Evolutionary conservation across 352 stramenopile species (phyloP), one percentile per base, ranked within the genome.

Genomic region (Phytophthora sojae): DNA sequence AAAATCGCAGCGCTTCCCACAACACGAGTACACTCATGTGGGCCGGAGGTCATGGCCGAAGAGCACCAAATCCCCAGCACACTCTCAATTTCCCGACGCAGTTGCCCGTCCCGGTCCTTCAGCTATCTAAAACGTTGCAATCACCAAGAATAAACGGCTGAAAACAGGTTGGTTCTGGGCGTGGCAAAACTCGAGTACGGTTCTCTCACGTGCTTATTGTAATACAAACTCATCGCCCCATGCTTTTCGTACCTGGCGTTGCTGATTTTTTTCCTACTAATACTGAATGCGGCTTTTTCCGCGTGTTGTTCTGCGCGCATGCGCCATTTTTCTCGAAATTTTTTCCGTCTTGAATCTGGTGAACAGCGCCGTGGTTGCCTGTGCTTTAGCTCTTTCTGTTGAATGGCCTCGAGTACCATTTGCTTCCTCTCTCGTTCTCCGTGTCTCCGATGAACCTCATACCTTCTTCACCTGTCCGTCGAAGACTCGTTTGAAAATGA

Each of bases 1-100:
- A 87, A 85, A 23, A 92, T 67, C 42, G 69, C 73, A 0, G 76
- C 75, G 0, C 62, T 75, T n/a, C 78, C 82, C 0, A 89, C 49
- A 45, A 88, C 70, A 14, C 44, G 53, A 57, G 50, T 8, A 7
- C 58, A 52, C 25, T 49, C 49, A 55, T 73, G 23, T 4, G 60
- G 58, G 5, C 30, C 12, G 17, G 50, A 56, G 56, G 4, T 57
- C 30, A 60, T 56, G 1, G 30, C 37, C 2, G 4, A 17, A 49
- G 26, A 12, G 9, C 11, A 42, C 35, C 4, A 42, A 42, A 42
- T 15, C 29, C 35, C 2, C 35, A 17, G 11, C 35, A 42, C 9
- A 32, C 26, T 29, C 26, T 29, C 26, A 29, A 5, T 29, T 29
- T 3, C 26, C 26, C 26, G 26, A 29, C 2, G 26, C 4, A 6